phyloP scores from a whole-genome alignment of 1,284 basidiomycete genomes.

The Ceratobasidium sp. region DNA sequence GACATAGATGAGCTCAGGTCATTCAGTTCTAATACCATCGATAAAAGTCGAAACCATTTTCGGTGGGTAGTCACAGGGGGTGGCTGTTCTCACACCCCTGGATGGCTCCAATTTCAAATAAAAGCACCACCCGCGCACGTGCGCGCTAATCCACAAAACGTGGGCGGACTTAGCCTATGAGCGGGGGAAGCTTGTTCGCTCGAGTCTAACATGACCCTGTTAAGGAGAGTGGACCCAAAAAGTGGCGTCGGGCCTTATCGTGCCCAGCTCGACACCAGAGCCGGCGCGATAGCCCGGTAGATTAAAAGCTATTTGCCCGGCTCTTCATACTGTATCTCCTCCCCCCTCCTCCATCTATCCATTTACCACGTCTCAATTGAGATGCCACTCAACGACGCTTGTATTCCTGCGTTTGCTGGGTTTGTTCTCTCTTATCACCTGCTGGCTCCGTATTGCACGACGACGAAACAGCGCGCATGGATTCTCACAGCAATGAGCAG shows the following conservation, averaged over 20 bases:
- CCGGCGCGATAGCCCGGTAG: slow-evolving; percentile 1
- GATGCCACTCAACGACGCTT: slow-evolving; percentile 11
- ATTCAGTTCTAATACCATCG: too few species aligned
- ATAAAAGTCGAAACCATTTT: neutral
- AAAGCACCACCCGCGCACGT: slow-evolving; percentile 1
- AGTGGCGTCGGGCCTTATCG: slow-evolving; percentile 4
- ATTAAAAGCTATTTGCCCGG: slow-evolving; percentile 7
- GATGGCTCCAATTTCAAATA: slow-evolving; percentile 13
- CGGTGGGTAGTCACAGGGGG: neutral
- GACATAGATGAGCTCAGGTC: too few species aligned
- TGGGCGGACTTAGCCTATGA: slow-evolving; percentile 1
- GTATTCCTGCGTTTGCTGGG: slow-evolving; percentile 3
- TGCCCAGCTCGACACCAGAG: slow-evolving; percentile 24
- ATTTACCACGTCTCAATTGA: neutral
- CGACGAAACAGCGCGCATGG: slow-evolving; percentile 66
- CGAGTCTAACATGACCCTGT: neutral
- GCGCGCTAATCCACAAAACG: slow-evolving; percentile 5
- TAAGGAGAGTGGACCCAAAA: neutral
- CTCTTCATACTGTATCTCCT: neutral
- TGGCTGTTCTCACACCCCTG: neutral
- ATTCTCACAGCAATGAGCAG: slow-evolving; percentile 66
- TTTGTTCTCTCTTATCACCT: slow-evolving; percentile 58
- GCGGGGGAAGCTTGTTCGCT: neutral
- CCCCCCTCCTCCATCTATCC: neutral
- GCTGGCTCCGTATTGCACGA: slow-evolving; percentile 57